Base-by-base conservation (phyloP, 2,329 filamentous ascomycete species). In the Fonsecaea monophora region DNA sequence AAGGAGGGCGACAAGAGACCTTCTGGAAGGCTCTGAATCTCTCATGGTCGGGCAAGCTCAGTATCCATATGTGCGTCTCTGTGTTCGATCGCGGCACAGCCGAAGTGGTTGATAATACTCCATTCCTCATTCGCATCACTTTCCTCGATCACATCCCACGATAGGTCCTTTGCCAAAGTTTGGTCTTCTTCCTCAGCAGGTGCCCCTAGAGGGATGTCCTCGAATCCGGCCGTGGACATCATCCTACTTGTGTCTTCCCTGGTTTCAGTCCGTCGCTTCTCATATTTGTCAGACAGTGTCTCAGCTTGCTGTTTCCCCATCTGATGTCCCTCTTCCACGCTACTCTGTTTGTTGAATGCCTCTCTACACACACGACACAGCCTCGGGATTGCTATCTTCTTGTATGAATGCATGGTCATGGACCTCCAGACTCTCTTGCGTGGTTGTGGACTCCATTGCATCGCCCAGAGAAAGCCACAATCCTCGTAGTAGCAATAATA, bases 101-200 rank as follows among this genome's bases (percentile, higher is more conserved):
- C 60, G 34, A 62, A 56, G 15, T 55, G 60, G 30, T 62, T 56
- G 32, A 62, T 56, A 15, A 62, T 38, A 18, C 35, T 37, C 60
- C 60, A 62, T 34, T 56, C 60, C 53, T 62, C 60, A 21, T 45
- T 56, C 32, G 60, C 53, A 35, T 56, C 60, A 13, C 37, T 40
- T 30, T 62, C 53, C 8, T 21, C 37, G 12, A 62, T 55, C 37
- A 55, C 9, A 48, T 62, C 50, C 60, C 60, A 62, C 34, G 53
- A 62, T 12, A 38, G 37, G 8, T 62, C 38, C 25, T 34, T 18
- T 12, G 38, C 37, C 13, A 38, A 40, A 12, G 50, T 10, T 38
- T 56, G 30, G 25, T 62, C 60, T 13, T 42, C 32, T 15, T 7
- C 15, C 25, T 38, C 18, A 15, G 32, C 8, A 5, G 32, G 45